A percentile compares a stretch with the other conserved stretches of the same genome.
These are phyloP conservation scores for Ascoidea asiatica DNA, from an alignment of 805 yeast species.

Conservation along the genomic window DNA sequence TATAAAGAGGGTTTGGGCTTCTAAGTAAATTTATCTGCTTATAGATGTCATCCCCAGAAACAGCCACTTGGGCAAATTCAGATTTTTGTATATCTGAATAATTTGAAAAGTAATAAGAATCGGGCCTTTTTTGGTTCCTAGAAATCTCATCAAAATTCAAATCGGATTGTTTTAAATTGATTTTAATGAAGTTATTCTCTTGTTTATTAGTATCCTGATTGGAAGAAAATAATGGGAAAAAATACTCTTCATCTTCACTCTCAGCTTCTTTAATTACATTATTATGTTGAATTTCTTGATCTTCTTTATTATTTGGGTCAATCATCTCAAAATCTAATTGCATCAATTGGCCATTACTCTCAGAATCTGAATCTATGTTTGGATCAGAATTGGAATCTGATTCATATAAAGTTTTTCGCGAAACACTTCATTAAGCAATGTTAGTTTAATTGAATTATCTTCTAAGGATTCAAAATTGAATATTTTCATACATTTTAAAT, in stretches of 20 bases:
- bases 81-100: background rate
- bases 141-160: background rate
- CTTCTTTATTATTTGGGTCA: background rate
- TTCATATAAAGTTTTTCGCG: background rate
- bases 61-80: background rate
- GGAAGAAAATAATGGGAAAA: background rate
- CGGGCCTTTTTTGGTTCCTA: background rate
- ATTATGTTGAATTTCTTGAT: no score
- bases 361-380: background rate
- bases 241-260: background rate
- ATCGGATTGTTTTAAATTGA: background rate
- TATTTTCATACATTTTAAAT: no score
- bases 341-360: no score
- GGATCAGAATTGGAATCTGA: background rate
- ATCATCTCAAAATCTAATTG: no score
- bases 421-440: no score
- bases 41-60: background rate
- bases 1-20: background rate
- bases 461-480: no score
- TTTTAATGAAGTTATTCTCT: background rate
- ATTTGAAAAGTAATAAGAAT: background rate
- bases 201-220: no score
- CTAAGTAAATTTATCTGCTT: no score
- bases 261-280: background rate
- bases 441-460: no score